Conservation (phyloP, 208 protist genomes). For the Trypanosomatidae sp. region DNA sequence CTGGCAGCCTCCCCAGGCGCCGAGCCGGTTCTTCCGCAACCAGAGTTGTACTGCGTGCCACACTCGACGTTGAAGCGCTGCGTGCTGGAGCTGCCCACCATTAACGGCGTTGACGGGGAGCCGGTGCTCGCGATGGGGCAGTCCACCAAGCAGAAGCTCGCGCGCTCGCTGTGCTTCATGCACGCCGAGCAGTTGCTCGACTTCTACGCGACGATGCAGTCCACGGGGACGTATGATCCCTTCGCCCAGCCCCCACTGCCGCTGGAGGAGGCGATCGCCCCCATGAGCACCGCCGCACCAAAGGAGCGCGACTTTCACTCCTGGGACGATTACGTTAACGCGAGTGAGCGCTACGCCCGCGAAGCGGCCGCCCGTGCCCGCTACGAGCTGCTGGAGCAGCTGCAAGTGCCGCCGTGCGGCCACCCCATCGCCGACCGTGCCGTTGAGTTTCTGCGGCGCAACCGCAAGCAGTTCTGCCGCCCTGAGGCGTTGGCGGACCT, state of each 20-base stretch:
- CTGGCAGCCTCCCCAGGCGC: constrained; percentile 4
- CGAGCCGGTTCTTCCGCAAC: neutral
- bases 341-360: constrained; percentile 35
- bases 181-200: constrained; percentile 70
- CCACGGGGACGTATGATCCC: no score
- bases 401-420: constrained; percentile 33
- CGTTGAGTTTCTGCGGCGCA: constrained; percentile 29
- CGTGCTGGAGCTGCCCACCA: constrained; percentile 31
- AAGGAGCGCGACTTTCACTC: neutral
- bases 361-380: constrained; percentile 1
- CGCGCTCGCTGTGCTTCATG: constrained; percentile 70
- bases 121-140: constrained; percentile 56
- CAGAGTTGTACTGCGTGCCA: constrained; percentile 30
- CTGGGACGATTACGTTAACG: constrained; percentile 48
- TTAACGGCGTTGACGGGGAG: neutral
- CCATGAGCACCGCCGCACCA: neutral
- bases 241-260: neutral
- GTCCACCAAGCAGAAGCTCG: constrained; percentile 46
- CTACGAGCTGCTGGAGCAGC: constrained; percentile 17
- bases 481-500: constrained; percentile 40
- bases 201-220: constrained; percentile 41
- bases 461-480: constrained; percentile 4
- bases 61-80: constrained; percentile 45
- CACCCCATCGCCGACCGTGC: constrained; percentile 65
- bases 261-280: constrained; percentile 12